Evolutionary conservation across 805 yeast species (phyloP).

Genomic region (Nakazawaea ambrosiae): DNA sequence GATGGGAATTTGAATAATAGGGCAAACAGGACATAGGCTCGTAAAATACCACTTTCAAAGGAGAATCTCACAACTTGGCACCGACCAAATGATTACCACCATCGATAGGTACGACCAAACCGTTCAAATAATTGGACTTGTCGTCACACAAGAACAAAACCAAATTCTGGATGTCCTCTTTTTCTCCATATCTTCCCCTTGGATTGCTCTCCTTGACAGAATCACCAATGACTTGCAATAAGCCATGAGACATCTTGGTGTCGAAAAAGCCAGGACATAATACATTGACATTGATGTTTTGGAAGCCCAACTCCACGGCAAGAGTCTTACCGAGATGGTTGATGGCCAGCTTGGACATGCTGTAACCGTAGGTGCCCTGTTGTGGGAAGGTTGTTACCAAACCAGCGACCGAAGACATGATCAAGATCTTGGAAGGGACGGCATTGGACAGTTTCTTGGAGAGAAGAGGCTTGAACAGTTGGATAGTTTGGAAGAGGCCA

Average conservation of each 20-base stretch:
- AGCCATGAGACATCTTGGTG: constrained; percentile 64
- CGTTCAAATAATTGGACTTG: constrained; percentile 57
- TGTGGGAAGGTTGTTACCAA: constrained; percentile 26
- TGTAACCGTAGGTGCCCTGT: constrained; percentile 62
- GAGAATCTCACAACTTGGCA: too few relatives aligned
- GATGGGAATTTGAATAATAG: too few relatives aligned
- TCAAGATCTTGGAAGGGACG: constrained; percentile 59
- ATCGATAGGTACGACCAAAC: constrained; percentile 61
- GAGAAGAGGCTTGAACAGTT: constrained; percentile 53
- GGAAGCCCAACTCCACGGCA: constrained; percentile 60
- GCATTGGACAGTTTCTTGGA: constrained; percentile 32
- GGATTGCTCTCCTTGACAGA: constrained; percentile 46
- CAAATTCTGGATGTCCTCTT: constrained; percentile 51
- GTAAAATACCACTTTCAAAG: too few relatives aligned
- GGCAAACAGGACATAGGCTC: too few relatives aligned
- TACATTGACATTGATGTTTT: constrained; percentile 60
- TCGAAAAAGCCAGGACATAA: constrained; percentile 78
- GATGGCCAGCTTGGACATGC: constrained; percentile 71
- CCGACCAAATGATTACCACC: constrained; percentile 54
- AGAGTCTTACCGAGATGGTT: constrained; percentile 58
- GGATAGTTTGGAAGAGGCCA: constrained; percentile 63
- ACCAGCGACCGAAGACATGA: constrained; percentile 65
- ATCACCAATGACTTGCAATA: constrained; percentile 45
- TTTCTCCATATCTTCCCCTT: constrained; percentile 52
- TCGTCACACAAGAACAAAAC: constrained; percentile 49